A percentile compares a stretch with the other conserved stretches of the same genome.
phyloP scores from a whole-genome alignment of 2,329 filamentous ascomycete species.

The Aspergillus latus region DNA sequence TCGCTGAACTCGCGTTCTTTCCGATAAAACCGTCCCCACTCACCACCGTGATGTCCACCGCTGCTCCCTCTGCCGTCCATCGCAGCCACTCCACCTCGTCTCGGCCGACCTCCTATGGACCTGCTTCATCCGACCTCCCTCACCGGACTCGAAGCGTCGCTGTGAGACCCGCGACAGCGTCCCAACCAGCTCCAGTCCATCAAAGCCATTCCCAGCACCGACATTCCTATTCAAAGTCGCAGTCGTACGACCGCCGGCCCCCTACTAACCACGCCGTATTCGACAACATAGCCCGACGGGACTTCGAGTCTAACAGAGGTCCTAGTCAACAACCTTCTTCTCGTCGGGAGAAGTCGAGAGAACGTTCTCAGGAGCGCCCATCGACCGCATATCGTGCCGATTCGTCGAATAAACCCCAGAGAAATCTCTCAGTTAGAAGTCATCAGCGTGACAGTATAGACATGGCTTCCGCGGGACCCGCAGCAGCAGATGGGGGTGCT shows the following conservation, averaged over 20 bases:
- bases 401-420: constrained; percentile 47
- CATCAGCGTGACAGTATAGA: constrained; percentile 47
- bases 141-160: constrained; percentile 49
- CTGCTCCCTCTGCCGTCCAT: constrained; percentile 48
- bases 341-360: constrained; percentile 65
- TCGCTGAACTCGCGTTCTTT: constrained; percentile 11
- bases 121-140: constrained; percentile 44
- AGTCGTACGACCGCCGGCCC: constrained; percentile 48
- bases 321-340: constrained; percentile 54
- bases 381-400: constrained; percentile 54
- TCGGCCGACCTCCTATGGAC: constrained; percentile 43
- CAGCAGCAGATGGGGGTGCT: constrained; percentile 55
- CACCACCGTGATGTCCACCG: constrained; percentile 44
- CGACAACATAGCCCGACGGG: constrained; percentile 60
- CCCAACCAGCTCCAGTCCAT: constrained; percentile 36
- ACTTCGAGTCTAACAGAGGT: constrained; percentile 72
- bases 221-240: constrained; percentile 41
- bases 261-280: constrained; percentile 50
- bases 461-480: constrained; percentile 50
- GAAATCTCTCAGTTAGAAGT: constrained; percentile 41
- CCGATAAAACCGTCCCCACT: background rate
- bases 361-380: constrained; percentile 50
- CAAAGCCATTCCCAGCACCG: constrained; percentile 31
- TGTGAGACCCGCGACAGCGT: constrained; percentile 41
- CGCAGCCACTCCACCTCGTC: constrained; percentile 53